phyloP scores from a whole-genome alignment of 441 rosid genomes.

The Gossypium lobatum region DNA sequence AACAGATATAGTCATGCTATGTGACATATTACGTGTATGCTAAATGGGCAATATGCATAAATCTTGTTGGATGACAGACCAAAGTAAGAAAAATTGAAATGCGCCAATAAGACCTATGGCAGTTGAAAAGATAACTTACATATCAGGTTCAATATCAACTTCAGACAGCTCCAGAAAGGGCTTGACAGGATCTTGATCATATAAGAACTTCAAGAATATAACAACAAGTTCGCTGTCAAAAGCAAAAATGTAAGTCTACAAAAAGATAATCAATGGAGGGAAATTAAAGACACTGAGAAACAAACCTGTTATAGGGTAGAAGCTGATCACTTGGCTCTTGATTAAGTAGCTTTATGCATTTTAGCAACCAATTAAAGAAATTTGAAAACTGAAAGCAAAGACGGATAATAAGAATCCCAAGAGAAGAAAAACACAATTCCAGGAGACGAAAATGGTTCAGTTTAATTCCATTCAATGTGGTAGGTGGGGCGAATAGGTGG shows the following conservation, averaged over 20 bases:
- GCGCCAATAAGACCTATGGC: constrained; percentile 9
- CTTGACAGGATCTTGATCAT: constrained; percentile 91
- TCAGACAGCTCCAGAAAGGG: constrained; percentile 62
- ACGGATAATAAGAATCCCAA: constrained; percentile 16
- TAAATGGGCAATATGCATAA: neutral
- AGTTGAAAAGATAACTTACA: constrained; percentile 44
- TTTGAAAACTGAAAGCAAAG: constrained; percentile 63
- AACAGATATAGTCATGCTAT: neutral
- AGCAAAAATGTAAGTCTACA: constrained; percentile 20
- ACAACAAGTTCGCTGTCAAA: constrained; percentile 81
- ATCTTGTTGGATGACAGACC: constrained; percentile 7
- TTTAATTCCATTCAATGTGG: neutral
- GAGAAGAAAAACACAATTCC: constrained; percentile 2
- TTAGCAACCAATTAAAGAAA: constrained; percentile 91
- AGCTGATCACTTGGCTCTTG: constrained; percentile 91
- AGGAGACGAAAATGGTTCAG: neutral
- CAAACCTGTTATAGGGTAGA: constrained; percentile 68
- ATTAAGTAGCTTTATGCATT: constrained; percentile 83
- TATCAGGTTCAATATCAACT: constrained; percentile 54
- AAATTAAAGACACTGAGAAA: constrained; percentile 18
- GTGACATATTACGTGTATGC: neutral
- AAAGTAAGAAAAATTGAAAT: constrained; percentile 11
- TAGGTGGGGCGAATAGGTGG: neutral
- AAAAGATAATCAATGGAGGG: constrained; percentile 11
- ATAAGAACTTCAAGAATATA: constrained; percentile 83